phyloP scores from a whole-genome alignment of 345 rosid species.

The Durio zibethinus region DNA sequence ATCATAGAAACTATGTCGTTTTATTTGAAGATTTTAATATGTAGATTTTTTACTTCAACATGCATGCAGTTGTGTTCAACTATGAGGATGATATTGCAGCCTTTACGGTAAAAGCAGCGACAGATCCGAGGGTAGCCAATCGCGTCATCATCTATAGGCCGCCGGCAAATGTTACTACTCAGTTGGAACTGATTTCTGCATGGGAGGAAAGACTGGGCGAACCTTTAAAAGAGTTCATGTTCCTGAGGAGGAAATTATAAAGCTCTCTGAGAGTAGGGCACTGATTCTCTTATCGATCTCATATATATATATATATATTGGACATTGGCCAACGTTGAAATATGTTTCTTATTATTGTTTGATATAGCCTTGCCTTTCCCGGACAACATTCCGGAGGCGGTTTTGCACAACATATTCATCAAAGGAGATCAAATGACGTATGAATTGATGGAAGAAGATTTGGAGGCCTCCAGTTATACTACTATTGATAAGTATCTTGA shows the following conservation, averaged over 20 bases:
- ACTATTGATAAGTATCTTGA: constrained; percentile 30
- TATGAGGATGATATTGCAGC: constrained; percentile 35
- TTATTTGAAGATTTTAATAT: no score
- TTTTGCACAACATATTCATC: constrained; percentile 1
- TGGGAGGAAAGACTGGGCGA: constrained; percentile 37
- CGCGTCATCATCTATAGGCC: constrained; percentile 25
- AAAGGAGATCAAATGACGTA: not conserved
- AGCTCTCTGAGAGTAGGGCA: constrained; percentile 31
- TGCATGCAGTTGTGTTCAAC: constrained; percentile 33
- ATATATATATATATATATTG: not conserved
- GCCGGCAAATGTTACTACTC: constrained; percentile 21
- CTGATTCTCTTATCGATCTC: not conserved
- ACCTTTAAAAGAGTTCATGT: constrained; percentile 22
- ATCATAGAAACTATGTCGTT: no score
- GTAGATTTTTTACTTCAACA: no score
- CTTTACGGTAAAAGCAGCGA: constrained; percentile 32
- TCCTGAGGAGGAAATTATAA: constrained; percentile 23
- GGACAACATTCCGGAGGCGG: not conserved
- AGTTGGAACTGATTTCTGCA: constrained; percentile 24
- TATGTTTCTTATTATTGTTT: no score
- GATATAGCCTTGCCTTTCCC: not conserved
- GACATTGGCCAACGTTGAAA: no score
- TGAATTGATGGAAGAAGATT: not conserved
- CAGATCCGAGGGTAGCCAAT: constrained; percentile 30
- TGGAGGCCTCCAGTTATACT: constrained; percentile 26